phyloP scores from a whole-genome alignment of 768 basidiomycete genomes.

The Lyophyllum shimeji region DNA sequence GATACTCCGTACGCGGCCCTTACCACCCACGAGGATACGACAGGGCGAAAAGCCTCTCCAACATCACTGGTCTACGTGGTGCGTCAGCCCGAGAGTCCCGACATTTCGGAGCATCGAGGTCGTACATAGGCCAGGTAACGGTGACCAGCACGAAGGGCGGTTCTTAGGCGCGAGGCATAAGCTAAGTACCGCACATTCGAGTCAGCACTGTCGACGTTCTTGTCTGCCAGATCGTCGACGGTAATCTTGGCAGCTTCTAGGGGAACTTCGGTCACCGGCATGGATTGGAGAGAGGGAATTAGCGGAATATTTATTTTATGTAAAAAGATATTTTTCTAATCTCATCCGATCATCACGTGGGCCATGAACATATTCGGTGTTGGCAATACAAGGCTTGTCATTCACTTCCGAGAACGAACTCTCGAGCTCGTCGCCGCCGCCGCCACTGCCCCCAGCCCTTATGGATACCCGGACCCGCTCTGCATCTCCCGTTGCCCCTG shows the following conservation, averaged over 20 bases:
- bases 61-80: constrained; percentile 68
- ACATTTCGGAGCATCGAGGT: constrained; percentile 11
- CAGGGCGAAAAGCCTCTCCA: constrained; percentile 81
- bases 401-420: constrained; percentile 12
- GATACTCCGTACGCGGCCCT: constrained; percentile 79
- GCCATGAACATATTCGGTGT: constrained; percentile 2
- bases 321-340: constrained; percentile 1
- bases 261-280: constrained; percentile 34
- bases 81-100: constrained; percentile 18
- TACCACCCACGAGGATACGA: constrained; percentile 71
- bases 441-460: constrained; percentile 16
- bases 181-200: constrained; percentile 72
- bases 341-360: constrained; percentile 13
- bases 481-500: constrained; percentile 32
- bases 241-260: constrained; percentile 45
- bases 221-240: constrained; percentile 59
- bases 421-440: constrained; percentile 18
- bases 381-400: constrained; percentile 16
- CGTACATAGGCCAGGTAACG: constrained; percentile 80
- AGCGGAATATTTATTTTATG: constrained; percentile 1
- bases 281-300: constrained; percentile 15
- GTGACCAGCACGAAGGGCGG: constrained; percentile 65
- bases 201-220: constrained; percentile 64
- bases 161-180: constrained; percentile 76
- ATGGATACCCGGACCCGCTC: constrained; percentile 48